Percentiles rank a stretch among this genome's conserved stretches.
Evolutionary conservation across 169 alveolate species (phyloP).

Genomic region (Plasmodium inui): DNA sequence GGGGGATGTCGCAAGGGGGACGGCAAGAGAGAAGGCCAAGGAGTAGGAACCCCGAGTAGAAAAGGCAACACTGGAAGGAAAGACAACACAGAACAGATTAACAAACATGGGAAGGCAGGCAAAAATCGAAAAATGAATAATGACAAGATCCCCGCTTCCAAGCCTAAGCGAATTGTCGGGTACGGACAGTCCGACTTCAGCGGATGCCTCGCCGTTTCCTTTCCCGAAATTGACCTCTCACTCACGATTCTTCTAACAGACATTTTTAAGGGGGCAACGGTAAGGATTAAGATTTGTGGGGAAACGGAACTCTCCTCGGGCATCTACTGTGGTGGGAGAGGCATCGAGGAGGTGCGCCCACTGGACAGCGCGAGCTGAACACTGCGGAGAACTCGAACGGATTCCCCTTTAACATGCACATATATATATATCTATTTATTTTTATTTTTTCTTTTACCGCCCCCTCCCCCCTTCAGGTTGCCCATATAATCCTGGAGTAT

Average conservation of each 20-base stretch:
- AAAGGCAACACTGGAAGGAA: neutral
- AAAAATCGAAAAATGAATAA: neutral
- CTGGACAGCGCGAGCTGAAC: neutral
- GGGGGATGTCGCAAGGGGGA: neutral
- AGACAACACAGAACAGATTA: neutral
- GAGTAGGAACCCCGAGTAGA: neutral
- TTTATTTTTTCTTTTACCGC: neutral
- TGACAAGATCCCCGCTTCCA: neutral
- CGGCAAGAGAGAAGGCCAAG: neutral
- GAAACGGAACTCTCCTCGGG: neutral
- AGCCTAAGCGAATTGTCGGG: slow-evolving; percentile 61
- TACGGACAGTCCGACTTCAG: slow-evolving; percentile 79
- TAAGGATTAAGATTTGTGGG: neutral
- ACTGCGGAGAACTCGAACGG: neutral
- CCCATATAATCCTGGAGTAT: slow-evolving; percentile 34
- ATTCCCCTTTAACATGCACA: neutral
- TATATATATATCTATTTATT: neutral
- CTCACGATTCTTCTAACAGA: slow-evolving; percentile 77
- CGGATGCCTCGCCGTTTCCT: slow-evolving; percentile 76
- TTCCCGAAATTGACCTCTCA: slow-evolving; percentile 80
- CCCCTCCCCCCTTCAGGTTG: slow-evolving; percentile 2
- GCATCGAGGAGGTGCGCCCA: neutral
- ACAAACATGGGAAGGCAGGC: neutral
- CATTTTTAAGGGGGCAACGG: slow-evolving; percentile 75
- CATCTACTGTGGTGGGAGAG: neutral